Evolutionary conservation across 352 stramenopile species (phyloP), one percentile per base, ranked within the genome.

Genomic region (Globisporangium apiculatum): DNA sequence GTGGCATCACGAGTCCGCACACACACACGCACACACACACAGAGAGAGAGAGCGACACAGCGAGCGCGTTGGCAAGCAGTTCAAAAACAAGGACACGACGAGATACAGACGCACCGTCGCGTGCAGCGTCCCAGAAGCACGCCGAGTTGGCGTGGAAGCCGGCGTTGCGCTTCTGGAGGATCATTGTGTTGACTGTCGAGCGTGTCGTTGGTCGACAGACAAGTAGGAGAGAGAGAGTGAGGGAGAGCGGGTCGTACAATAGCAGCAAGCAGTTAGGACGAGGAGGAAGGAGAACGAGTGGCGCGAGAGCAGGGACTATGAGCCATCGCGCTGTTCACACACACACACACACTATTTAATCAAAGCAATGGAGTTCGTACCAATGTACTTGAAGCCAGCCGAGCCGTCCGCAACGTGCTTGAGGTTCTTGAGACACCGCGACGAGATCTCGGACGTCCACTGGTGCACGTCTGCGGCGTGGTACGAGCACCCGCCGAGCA

Each of bases 311-410:
- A 35, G n/a, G 9, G 45, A 43, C 37, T 55, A 47, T 48, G n/a
- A 43, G 35, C 50, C 36, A 6, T 10, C 36, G 42, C 42, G 40
- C 40, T n/a, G 14, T 9, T n/a, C 11, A 7, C 24, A 24, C 12
- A 12, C 24, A 24, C 12, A 12, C 35, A 43, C 49, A 35, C 14
- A 56, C n/a, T 46, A 55, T 56, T 48, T 56, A 62, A 62, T 62
- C 24, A 31, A 31, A 3, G 24, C 12, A 60, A 38, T 42, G 17
- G 35, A 45, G 17, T 24, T n/a, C 17, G 60, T 53, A 94, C 83
- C 83, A 18, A 95, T 89, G 65, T 91, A 94, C 62, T 95, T 95
- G 76, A 95, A 95, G 51, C 86, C 86, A 11, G 84, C 86, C 2
- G 83, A 88, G 56, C 86, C 83, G 53, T 90, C 89, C 37, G 83